Conservation (phyloP, 2,329 filamentous ascomycete species). For the Alternaria sp. region DNA sequence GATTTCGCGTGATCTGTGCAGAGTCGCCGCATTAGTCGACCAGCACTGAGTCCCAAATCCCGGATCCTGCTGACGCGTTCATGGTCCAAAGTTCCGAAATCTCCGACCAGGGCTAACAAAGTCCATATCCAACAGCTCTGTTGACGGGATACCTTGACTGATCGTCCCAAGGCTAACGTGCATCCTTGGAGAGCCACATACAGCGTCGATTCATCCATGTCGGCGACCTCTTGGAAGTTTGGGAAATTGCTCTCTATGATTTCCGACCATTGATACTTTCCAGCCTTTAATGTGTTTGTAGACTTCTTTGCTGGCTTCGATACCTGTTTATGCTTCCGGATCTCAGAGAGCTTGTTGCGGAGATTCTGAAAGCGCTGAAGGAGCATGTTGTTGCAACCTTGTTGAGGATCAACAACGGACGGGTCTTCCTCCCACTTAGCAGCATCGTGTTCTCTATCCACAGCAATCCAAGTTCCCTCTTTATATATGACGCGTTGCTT, state of each 20-base stretch:
- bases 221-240: conserved; percentile 59
- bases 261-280: conserved; percentile 48
- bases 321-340: conserved; percentile 46
- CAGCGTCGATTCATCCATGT: conserved; percentile 70
- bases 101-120: conserved; percentile 77
- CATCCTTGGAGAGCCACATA: conserved; percentile 72
- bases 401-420: conserved; percentile 57
- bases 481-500: conserved; percentile 71
- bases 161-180: conserved; percentile 68
- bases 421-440: conserved; percentile 12
- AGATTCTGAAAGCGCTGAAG: conserved; percentile 71
- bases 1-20: conserved; percentile 10
- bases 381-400: conserved; percentile 74
- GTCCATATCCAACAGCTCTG: conserved; percentile 89
- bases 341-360: conserved; percentile 67
- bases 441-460: conserved; percentile 46
- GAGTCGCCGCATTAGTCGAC: conserved; percentile 61
- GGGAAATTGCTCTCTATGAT: conserved; percentile 51
- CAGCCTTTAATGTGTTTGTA: conserved; percentile 35
- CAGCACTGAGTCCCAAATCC: conserved; percentile 81
- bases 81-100: conserved; percentile 77
- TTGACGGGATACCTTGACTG: conserved; percentile 67
- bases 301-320: neutral
- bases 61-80: conserved; percentile 79
- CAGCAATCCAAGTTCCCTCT: conserved; percentile 79